Evolutionary conservation across 495 filamentous ascomycete genomes (phyloP), one percentile per base, ranked within the genome.

Genomic region (Aspergillus sclerotioniger): DNA sequence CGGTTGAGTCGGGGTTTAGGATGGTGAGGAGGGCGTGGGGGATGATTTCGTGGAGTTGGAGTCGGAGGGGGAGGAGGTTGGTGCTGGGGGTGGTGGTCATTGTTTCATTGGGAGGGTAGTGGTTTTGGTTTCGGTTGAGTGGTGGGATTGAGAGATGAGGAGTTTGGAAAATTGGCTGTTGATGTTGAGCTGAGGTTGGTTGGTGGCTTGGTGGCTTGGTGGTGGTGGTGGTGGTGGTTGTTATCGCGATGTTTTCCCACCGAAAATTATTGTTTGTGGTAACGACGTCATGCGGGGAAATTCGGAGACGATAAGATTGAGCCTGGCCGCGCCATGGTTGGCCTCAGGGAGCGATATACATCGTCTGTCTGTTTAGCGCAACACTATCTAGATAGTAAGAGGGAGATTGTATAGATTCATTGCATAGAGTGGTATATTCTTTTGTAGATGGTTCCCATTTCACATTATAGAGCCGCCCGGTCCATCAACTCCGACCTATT

Each of bases 1-100:
- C 80, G 39, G 76, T 58, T 29, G 60, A 43, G 53, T 54, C 52
- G 33, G 65, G 71, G 32, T 66, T 50, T 19, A 68, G 64, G 58
- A 75, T 70, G 48, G 66, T 58, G 53, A 64, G 59, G 59, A 77
- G 51, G 32, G 69, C 63, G 41, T 54, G 12, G 53, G 60, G 47
- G 32, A 72, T 47, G 20, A 65, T 43, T 15, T 61, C 16, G 21
- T 48, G 35, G 29, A 75, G 67, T 15, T 19, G 25, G 25, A 31
- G 20, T 9, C 15, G 35, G 35, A n/a, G 37, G 37, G 37, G 37
- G 6, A n/a, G 5, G 46, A 8, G 29, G 52, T 19, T 16, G 39
- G 52, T 4, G 37, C 2, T 12, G 10, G n/a, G 19, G 39, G 33
- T 45, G 25, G n/a, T 28, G 28, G 32, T 43, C 12, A 25, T 58